Base-by-base conservation (phyloP, 768 basidiomycete species). In the Leucosporidium creatinivorum region DNA sequence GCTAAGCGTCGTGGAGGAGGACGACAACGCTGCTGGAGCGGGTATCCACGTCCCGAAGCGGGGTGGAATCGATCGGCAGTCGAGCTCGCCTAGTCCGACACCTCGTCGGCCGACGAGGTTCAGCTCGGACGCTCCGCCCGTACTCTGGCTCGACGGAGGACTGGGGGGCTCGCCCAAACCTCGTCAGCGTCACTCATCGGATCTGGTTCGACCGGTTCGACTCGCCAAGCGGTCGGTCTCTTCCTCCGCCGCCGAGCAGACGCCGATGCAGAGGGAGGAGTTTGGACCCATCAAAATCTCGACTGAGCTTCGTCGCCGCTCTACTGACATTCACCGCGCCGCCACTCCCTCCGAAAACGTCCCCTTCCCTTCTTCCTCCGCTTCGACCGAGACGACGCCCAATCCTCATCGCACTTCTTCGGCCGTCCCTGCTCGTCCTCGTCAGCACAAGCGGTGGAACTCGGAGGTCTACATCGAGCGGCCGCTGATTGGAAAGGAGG, bases 391-490 rank as follows among this genome's bases (percentile, higher is more conserved):
- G 10, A 4, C 18, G 26, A 17, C 33, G 30, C 9, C 13, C 25
- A 21, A 23, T 17, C 48, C 63, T 56, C 47, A 17, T 33, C 18
- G 13, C 56, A 12, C 54, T 51, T 13, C 49, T 39, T 26, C 33
- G 48, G 23, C 57, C 28, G 36, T n/a, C 18, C 49, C 61, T 5
- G 36, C 36, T 10, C 25, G 57, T 0, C 67, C 61, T 3, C 69
- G 63, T 25, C 66, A 68, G 3, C 73, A 72, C 54, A 66, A 68
- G 50, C 65, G 74, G 1, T 73, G 70, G 66, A 64, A 72, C 48
- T 75, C 74, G 23, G 74, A 75, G 26, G 60, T 75, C 18, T 65
- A 73, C 28, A 55, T 61, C 33, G 64, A 39, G 25, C 58, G 57
- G 1, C 39, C 63, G 1, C 7, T 50, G 15, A 31, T 30, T 19